These are phyloP conservation scores for Phytophthora syringae DNA, from an alignment of 352 stramenopile genomes.

Conservation along the genomic window DNA sequence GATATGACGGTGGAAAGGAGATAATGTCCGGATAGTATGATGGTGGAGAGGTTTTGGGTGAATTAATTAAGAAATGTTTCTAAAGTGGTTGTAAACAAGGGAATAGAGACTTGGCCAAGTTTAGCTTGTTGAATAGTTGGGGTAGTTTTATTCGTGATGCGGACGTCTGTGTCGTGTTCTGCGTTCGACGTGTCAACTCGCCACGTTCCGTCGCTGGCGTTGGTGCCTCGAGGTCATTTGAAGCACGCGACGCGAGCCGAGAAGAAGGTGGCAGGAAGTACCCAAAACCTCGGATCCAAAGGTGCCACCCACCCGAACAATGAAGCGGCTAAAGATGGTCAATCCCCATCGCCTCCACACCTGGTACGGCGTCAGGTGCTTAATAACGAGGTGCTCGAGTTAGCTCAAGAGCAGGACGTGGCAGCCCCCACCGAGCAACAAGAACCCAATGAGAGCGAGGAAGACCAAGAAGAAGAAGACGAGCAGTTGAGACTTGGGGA, in stretches of 20 bases:
- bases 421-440: no score
- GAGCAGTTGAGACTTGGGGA: constrained; percentile 48
- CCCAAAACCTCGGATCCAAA: constrained; percentile 7
- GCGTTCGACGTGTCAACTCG: constrained; percentile 33
- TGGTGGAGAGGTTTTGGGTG: no score
- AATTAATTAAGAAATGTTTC: no score
- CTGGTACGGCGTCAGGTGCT: constrained; percentile 1
- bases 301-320: background rate
- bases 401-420: background rate
- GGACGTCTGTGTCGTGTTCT: constrained; percentile 12
- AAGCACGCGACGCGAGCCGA: constrained; percentile 17
- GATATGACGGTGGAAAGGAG: no score
- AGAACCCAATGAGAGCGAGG: background rate
- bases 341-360: constrained; percentile 1
- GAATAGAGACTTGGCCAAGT: no score
- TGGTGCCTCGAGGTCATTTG: constrained; percentile 53
- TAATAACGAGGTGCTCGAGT: constrained; percentile 2
- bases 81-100: no score
- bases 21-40: no score
- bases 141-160: background rate
- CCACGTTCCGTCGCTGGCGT: constrained; percentile 51
- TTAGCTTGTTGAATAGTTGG: background rate
- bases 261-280: constrained; percentile 12
- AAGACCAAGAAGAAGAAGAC: constrained; percentile 1
- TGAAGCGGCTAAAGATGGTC: background rate